Evolutionary conservation across 2,329 filamentous ascomycete genomes (phyloP).

Genomic region (Xylariaceae sp.): DNA sequence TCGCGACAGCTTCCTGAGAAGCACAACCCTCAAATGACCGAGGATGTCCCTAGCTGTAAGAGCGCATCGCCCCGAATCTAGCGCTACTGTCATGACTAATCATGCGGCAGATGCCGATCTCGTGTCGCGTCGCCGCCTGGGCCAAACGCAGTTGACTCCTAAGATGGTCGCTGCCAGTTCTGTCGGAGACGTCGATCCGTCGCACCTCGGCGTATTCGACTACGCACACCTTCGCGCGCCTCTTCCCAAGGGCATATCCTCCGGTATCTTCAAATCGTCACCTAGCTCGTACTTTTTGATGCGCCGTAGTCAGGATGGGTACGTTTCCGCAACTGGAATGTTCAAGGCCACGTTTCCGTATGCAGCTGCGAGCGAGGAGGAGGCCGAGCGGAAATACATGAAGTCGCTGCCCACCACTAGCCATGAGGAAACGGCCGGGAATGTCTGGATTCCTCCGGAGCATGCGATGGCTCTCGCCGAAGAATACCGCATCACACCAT

Average conservation of each 20-base stretch:
- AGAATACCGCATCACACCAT: constrained; percentile 80
- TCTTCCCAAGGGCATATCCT: constrained; percentile 83
- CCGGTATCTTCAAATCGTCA: constrained; percentile 85
- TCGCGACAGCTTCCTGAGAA: constrained; percentile 52
- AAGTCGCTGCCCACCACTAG: constrained; percentile 80
- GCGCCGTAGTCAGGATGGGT: constrained; percentile 82
- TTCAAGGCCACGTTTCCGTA: constrained; percentile 88
- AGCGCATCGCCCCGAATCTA: constrained; percentile 7
- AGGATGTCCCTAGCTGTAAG: constrained; percentile 61
- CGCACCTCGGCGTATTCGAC: constrained; percentile 80
- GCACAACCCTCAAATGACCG: constrained; percentile 64
- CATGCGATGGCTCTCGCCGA: constrained; percentile 77
- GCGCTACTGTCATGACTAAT: constrained; percentile 13
- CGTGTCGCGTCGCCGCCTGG: constrained; percentile 78
- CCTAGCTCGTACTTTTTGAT: constrained; percentile 97
- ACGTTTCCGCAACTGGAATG: constrained; percentile 83
- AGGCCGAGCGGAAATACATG: constrained; percentile 75
- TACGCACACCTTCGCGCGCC: constrained; percentile 94
- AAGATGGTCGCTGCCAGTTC: constrained; percentile 72
- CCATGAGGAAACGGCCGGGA: constrained; percentile 88
- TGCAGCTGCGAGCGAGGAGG: constrained; percentile 67
- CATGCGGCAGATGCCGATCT: constrained; percentile 61
- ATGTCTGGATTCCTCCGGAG: constrained; percentile 88
- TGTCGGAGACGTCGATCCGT: constrained; percentile 66
- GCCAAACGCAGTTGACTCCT: constrained; percentile 84